These are phyloP conservation scores for Pyrenophora graminea DNA, from an alignment of 2,329 filamentous ascomycete species.

Conservation along the genomic window DNA sequence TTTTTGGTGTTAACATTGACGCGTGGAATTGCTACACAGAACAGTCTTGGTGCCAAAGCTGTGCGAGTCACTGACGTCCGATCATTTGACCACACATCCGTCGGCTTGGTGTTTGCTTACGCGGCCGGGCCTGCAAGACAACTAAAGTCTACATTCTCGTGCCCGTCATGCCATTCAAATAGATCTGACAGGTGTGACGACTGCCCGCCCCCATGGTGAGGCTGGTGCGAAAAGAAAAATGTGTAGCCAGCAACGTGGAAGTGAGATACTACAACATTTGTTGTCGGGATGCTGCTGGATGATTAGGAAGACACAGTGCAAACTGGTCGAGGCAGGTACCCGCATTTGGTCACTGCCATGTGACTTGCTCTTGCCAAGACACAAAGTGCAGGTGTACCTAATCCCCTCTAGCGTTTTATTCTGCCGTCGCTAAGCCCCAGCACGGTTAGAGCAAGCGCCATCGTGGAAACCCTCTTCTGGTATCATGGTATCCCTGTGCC, in stretches of 20 bases:
- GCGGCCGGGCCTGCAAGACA: not conserved
- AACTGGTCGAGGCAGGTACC: constrained; percentile 24
- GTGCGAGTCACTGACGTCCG: not conserved
- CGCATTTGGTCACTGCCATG: constrained; percentile 18
- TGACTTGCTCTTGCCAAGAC: constrained; percentile 21
- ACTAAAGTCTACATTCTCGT: not conserved
- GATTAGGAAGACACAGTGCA: constrained; percentile 1
- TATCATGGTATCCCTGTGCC: constrained; percentile 3
- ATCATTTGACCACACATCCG: not conserved
- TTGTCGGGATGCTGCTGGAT: not conserved
- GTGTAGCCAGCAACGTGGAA: not conserved
- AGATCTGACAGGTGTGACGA: constrained; percentile 1
- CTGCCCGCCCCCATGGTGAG: not conserved
- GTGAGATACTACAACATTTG: not conserved
- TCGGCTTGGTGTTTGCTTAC: constrained; percentile 8
- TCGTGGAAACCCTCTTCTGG: constrained; percentile 1
- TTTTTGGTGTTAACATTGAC: not conserved
- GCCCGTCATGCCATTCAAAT: not conserved
- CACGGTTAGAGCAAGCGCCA: not conserved
- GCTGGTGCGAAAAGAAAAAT: too few relatives aligned
- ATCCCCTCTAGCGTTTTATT: constrained; percentile 17
- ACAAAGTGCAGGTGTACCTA: constrained; percentile 1
- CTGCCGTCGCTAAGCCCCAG: not conserved
- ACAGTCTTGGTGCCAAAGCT: not conserved
- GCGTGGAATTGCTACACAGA: not conserved